Base-by-base conservation (phyloP, 257 asterid species). In the Rauvolfia tetraphylla region DNA sequence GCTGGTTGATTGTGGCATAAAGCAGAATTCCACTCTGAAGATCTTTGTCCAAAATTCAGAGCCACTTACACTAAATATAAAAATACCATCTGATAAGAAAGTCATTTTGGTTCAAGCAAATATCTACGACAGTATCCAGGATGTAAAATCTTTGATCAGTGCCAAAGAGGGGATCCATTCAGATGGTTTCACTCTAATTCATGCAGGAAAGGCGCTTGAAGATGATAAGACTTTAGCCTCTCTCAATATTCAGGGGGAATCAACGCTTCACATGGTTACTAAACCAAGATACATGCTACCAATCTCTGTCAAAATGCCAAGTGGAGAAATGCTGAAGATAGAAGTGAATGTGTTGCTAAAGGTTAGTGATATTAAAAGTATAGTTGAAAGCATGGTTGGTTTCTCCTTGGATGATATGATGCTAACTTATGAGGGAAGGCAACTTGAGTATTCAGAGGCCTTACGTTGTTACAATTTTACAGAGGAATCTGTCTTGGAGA, bases 361-460 rank as follows among this genome's bases (percentile, higher is more conserved):
- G 33, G 75, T 80, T 54, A 0, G 53, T 34, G 82, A 80, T 12
- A 44, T 78, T 51, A 80, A 71, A 74, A 61, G 67, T 25, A n/a
- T 80, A 49, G 68, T 77, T 36, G 86, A 80, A 75, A 83, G 86
- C 51, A 71, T 41, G 38, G 71, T 29, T 56, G 71, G 82, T 31
- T 69, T 0, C 54, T 22, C 82, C 15, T 39, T 71, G 0, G 48
- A 41, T 58, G 78, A 68, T 71, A 36, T 69, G 33, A 1, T 12
- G 38, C 49, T 83, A 41, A 69, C 48, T 61, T 58, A n/a, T 33
- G 72, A 77, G 20, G 75, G 44, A 36, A 46, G 22, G 44, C 49
- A 67, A 58, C 76, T 84, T 9, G 58, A 65, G 67, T 63, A 72
- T 66, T 67, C 59, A 15, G 44, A 68, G 80, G 38, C 29, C 31